A percentile compares a stretch with the other conserved stretches of the same genome.
These are phyloP conservation scores for Alisma plantagoaquatica DNA, from an alignment of 106 monocot species.

Conservation along the genomic window DNA sequence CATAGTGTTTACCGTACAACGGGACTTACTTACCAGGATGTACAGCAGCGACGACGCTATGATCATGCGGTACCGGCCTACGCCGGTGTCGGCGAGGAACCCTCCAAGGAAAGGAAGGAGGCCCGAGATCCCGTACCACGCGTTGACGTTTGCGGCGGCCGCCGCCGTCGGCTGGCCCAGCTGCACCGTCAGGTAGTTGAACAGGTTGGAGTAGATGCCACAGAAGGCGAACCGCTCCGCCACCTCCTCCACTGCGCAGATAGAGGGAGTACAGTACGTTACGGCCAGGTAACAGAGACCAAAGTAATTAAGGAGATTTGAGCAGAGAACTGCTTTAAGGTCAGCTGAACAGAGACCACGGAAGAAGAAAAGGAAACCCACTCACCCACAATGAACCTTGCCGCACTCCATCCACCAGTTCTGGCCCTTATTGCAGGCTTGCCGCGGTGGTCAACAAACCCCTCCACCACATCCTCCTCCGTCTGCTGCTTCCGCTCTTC, in stretches of 20 bases:
- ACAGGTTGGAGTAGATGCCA: conserved; percentile 42
- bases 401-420: conserved; percentile 25
- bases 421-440: conserved; percentile 4
- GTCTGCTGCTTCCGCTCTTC: too few relatives aligned
- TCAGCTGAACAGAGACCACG: not conserved
- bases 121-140: conserved; percentile 26
- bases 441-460: too few relatives aligned
- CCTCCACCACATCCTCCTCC: too few relatives aligned
- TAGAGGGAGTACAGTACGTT: too few relatives aligned
- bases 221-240: conserved; percentile 36
- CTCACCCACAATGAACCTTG: conserved; percentile 25
- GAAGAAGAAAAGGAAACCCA: too few relatives aligned
- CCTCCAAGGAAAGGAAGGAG: conserved; percentile 36
- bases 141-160: conserved; percentile 35
- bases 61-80: conserved; percentile 47
- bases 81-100: conserved; percentile 38
- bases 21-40: conserved; percentile 15
- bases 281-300: too few relatives aligned
- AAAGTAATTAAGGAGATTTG: not conserved
- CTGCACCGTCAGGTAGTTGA: conserved; percentile 36
- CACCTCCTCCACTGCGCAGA: conserved; percentile 28
- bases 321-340: not conserved
- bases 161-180: conserved; percentile 28
- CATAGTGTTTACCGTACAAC: too few relatives aligned
- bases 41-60: conserved; percentile 25